These are phyloP conservation scores for Lomentospora prolificans DNA, from an alignment of 2,329 filamentous ascomycete species.

Conservation along the genomic window DNA sequence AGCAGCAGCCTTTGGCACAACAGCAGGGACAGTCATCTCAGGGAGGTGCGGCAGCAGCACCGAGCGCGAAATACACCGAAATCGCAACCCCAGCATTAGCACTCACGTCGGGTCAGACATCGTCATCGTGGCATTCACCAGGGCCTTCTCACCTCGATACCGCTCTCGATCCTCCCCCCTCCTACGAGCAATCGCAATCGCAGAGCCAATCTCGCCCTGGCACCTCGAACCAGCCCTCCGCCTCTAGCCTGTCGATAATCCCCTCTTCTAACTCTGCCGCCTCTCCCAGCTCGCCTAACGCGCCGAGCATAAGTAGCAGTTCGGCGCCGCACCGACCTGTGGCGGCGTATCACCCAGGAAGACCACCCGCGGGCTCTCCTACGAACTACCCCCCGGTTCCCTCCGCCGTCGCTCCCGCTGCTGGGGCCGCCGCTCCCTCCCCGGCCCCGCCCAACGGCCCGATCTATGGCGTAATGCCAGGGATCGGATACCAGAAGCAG, in stretches of 20 bases:
- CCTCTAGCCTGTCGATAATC: background rate
- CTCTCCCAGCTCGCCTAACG: background rate
- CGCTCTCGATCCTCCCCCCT: conserved; percentile 5
- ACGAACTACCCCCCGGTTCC: background rate
- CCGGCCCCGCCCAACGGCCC: background rate
- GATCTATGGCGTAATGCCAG: conserved; percentile 2
- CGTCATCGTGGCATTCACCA: conserved; percentile 4
- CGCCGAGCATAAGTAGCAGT: background rate
- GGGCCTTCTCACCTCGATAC: conserved; percentile 7
- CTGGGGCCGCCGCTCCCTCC: background rate
- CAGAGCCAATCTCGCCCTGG: background rate
- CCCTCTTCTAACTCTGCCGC: background rate
- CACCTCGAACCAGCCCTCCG: conserved; percentile 4
- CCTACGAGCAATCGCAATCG: conserved; percentile 6
- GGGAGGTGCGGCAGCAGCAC: background rate
- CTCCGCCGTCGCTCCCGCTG: background rate
- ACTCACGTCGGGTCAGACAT: conserved; percentile 6
- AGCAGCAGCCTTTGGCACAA: too few species aligned
- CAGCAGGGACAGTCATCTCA: too few species aligned
- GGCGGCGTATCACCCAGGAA: background rate
- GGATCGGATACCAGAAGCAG: conserved; percentile 4
- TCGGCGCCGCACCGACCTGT: background rate
- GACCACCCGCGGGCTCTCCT: background rate
- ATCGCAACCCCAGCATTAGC: conserved; percentile 5
- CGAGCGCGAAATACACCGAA: conserved; percentile 2